phyloP scores from a whole-genome alignment of 352 stramenopile genomes.

The Stramenopiles sp. region DNA sequence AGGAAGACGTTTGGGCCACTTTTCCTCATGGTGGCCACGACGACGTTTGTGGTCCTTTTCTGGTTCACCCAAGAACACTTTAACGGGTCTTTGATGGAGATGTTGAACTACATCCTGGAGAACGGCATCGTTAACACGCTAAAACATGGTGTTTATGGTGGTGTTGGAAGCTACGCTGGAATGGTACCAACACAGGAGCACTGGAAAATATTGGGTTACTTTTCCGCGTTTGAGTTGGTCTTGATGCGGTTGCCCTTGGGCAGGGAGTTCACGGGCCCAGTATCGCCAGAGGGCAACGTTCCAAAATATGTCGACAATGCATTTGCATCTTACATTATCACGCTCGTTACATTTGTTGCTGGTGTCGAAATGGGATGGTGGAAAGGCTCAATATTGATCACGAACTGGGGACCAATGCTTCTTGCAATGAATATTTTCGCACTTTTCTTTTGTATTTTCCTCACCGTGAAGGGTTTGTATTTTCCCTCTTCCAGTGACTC shows the following conservation, averaged over 20 bases:
- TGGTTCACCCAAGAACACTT: conserved; percentile 31
- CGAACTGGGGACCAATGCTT: conserved; percentile 58
- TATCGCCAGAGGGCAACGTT: conserved; percentile 58
- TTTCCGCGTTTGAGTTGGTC: conserved; percentile 58
- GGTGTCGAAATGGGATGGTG: conserved; percentile 39
- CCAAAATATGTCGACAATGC: conserved; percentile 77
- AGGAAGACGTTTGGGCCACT: conserved; percentile 56
- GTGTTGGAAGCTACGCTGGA: background rate
- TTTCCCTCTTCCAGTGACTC: conserved; percentile 63
- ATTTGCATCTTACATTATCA: conserved; percentile 65
- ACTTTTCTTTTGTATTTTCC: conserved; percentile 63
- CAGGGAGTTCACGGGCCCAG: conserved; percentile 50
- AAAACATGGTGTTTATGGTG: conserved; percentile 14
- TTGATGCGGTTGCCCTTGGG: conserved; percentile 69
- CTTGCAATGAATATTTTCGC: conserved; percentile 81
- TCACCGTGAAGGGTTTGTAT: conserved; percentile 71
- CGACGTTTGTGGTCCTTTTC: conserved; percentile 53
- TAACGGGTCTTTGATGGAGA: conserved; percentile 24
- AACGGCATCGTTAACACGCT: conserved; percentile 30
- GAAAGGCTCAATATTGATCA: conserved; percentile 51
- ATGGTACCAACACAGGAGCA: conserved; percentile 33
- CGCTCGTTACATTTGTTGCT: conserved; percentile 44
- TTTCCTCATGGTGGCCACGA: conserved; percentile 59
- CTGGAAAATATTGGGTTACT: conserved; percentile 57
- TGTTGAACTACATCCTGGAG: conserved; percentile 18